These are phyloP conservation scores for Verticillium zaregamsianum DNA, from an alignment of 2,329 filamentous ascomycete genomes.

Conservation along the genomic window DNA sequence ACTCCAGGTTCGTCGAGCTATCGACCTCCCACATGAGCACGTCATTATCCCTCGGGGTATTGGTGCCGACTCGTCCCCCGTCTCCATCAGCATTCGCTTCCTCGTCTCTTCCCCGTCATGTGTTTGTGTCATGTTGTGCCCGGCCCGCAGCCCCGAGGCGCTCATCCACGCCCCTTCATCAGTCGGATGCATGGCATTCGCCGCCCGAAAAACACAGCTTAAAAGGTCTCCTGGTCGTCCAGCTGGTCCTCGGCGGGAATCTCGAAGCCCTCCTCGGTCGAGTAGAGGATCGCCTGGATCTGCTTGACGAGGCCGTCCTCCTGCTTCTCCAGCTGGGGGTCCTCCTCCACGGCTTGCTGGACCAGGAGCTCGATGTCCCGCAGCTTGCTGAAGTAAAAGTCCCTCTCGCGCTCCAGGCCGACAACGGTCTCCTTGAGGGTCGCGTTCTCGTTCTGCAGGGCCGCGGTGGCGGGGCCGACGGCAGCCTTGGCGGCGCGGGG, in stretches of 20 bases:
- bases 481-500: conserved; percentile 42
- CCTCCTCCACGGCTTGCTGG: conserved; percentile 87
- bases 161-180: neutral
- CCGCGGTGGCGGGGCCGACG: conserved; percentile 58
- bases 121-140: conserved; percentile 5
- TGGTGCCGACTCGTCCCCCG: neutral
- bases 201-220: conserved; percentile 13
- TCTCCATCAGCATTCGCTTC: neutral
- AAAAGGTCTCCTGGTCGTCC: conserved; percentile 80
- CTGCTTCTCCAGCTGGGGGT: conserved; percentile 90
- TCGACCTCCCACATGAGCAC: neutral
- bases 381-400: conserved; percentile 99
- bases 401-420: conserved; percentile 89
- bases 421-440: conserved; percentile 93
- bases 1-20: neutral
- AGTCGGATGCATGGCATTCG: neutral
- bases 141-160: neutral
- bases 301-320: conserved; percentile 90
- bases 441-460: conserved; percentile 78
- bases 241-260: conserved; percentile 76
- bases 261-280: conserved; percentile 89
- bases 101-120: neutral
- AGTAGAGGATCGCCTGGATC: conserved; percentile 96
- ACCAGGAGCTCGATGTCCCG: conserved; percentile 93
- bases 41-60: conserved; percentile 2